Evolutionary conservation across 257 asterid species (phyloP).

Genomic region (Marsdenia floribunda): DNA sequence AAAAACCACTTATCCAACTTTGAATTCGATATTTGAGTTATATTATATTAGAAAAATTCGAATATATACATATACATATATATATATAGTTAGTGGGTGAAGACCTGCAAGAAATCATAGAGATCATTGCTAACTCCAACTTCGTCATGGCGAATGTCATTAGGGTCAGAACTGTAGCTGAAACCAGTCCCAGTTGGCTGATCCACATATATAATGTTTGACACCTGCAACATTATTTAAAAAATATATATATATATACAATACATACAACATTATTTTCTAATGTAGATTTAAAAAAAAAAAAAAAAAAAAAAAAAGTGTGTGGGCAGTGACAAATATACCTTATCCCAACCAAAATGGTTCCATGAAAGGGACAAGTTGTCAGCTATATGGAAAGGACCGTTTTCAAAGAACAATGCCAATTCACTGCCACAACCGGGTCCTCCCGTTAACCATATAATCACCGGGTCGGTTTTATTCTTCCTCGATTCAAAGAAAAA

Average conservation of each 20-base stretch:
- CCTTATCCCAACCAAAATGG: conserved; percentile 84
- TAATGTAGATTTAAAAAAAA: too few species aligned
- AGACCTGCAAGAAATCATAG: conserved; percentile 53
- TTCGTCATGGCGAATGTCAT: conserved; percentile 44
- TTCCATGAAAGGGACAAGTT: conserved; percentile 61
- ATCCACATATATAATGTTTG: conserved; percentile 49
- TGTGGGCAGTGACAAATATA: too few species aligned
- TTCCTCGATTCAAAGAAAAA: conserved; percentile 64
- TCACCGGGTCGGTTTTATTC: conserved; percentile 48
- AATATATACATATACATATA: neutral
- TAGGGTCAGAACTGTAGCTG: conserved; percentile 38
- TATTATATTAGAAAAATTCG: too few species aligned
- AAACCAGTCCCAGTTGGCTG: conserved; percentile 70
- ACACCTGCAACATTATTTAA: conserved; percentile 10
- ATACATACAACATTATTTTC: too few species aligned
- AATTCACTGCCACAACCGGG: conserved; percentile 76
- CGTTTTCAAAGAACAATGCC: conserved; percentile 76
- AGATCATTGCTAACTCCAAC: conserved; percentile 52
- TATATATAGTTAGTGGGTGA: too few species aligned
- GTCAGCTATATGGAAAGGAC: conserved; percentile 50
- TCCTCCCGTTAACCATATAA: conserved; percentile 79
- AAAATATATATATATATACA: too few species aligned
- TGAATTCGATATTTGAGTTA: too few species aligned
- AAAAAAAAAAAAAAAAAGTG: too few species aligned
- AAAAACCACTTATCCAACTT: neutral